These are phyloP conservation scores for Monosporascus sp. DNA, from an alignment of 2,329 filamentous ascomycete genomes.

Conservation along the genomic window DNA sequence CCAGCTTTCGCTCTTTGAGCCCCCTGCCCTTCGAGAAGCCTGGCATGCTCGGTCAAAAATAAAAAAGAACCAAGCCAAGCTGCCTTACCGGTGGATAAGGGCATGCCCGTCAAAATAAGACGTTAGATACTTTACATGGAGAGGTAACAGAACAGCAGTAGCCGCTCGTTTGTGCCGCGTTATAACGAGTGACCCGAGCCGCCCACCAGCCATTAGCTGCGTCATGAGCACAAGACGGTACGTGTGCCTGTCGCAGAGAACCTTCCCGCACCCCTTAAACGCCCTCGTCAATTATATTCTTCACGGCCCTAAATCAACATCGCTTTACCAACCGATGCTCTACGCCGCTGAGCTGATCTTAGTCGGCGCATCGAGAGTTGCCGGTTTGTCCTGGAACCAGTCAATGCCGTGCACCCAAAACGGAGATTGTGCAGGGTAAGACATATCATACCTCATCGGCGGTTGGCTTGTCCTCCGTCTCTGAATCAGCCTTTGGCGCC, in stretches of 20 bases:
- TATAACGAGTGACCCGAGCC: background rate
- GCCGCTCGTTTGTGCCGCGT: too few species aligned
- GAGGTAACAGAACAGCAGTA: background rate
- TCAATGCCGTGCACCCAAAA: conserved; percentile 3
- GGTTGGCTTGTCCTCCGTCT: conserved; percentile 13
- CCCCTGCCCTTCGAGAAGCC: background rate
- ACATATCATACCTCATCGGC: conserved; percentile 27
- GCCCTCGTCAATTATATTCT: conserved; percentile 7
- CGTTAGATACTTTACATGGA: conserved; percentile 1
- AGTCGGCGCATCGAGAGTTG: conserved; percentile 21
- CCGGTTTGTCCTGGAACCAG: conserved; percentile 5
- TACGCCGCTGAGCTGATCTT: conserved; percentile 19
- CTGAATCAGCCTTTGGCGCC: conserved; percentile 10
- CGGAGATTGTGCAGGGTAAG: background rate
- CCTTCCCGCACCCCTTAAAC: background rate
- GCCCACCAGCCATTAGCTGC: background rate
- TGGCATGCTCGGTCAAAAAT: background rate
- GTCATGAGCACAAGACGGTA: background rate
- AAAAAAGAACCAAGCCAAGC: background rate
- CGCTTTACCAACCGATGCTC: conserved; percentile 5
- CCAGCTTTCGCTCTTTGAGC: background rate
- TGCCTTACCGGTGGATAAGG: background rate
- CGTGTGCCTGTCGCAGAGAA: background rate
- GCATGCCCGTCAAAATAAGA: background rate
- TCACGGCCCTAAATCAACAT: conserved; percentile 8